Conservation (phyloP, 306 rosid genomes). For the Prunus dulcis region DNA sequence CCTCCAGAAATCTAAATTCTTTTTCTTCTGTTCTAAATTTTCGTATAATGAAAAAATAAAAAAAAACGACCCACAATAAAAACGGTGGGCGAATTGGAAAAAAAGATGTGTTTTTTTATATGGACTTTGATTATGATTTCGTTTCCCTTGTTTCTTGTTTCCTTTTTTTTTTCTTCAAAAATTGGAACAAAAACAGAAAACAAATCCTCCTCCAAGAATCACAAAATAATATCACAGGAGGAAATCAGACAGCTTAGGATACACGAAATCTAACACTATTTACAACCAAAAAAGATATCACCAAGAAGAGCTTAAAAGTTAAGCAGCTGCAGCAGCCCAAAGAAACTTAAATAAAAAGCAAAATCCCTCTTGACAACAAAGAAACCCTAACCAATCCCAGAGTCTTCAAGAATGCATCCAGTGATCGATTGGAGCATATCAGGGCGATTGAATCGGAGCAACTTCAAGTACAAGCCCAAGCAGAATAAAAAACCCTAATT, state of each 20-base stretch:
- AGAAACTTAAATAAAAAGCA: neutral
- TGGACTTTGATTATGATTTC: constrained; percentile 22
- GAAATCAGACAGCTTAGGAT: constrained; percentile 33
- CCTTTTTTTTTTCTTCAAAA: constrained; percentile 11
- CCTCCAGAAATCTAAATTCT: constrained; percentile 18
- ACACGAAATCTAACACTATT: constrained; percentile 37
- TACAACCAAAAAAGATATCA: constrained; percentile 39
- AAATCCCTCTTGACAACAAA: neutral
- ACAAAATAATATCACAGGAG: constrained; percentile 54
- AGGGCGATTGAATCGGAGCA: constrained; percentile 20
- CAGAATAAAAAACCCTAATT: constrained; percentile 27
- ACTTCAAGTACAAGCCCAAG: constrained; percentile 10
- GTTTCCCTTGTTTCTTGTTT: constrained; percentile 17
- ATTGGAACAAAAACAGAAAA: constrained; percentile 19
- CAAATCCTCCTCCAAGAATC: constrained; percentile 58
- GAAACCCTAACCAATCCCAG: constrained; percentile 51
- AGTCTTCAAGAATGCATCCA: constrained; percentile 50
- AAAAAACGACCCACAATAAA: constrained; percentile 60
- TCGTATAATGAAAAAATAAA: constrained; percentile 25
- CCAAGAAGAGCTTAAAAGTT: constrained; percentile 15
- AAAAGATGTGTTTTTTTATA: constrained; percentile 30
- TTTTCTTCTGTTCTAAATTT: constrained; percentile 25
- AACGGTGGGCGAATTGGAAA: constrained; percentile 53
- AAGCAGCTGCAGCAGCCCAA: constrained; percentile 11
- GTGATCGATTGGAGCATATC: constrained; percentile 45